A percentile compares a stretch with the other conserved stretches of the same genome.
These are phyloP conservation scores for Antitrichia curtipendula DNA, from an alignment of 225 moss, liverwort and hornwort species.

Conservation along the genomic window DNA sequence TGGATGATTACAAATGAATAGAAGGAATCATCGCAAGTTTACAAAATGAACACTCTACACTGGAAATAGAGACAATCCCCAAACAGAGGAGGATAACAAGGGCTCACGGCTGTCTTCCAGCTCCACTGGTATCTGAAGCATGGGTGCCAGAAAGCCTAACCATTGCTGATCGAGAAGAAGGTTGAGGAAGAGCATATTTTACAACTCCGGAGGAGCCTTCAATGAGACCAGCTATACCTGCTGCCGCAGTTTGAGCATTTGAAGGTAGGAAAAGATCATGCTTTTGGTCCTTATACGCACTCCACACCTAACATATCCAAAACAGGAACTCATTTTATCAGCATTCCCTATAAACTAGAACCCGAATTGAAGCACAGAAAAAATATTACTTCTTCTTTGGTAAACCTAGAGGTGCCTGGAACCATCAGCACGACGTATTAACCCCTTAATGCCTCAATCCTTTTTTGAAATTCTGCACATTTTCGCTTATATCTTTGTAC, in stretches of 20 bases:
- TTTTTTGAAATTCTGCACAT: too few relatives aligned
- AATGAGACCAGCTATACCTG: slow-evolving; percentile 86
- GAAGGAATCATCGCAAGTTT: slow-evolving; percentile 18
- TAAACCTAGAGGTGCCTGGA: background rate
- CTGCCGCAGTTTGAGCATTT: slow-evolving; percentile 88
- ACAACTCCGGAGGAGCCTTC: slow-evolving; percentile 79
- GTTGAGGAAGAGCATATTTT: slow-evolving; percentile 78
- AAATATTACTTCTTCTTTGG: background rate
- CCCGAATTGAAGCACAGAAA: background rate
- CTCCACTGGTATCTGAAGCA: slow-evolving; percentile 21
- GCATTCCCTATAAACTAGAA: background rate
- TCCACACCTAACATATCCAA: slow-evolving; percentile 55
- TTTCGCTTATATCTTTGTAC: too few relatives aligned
- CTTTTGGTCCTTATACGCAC: slow-evolving; percentile 87
- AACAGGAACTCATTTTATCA: background rate
- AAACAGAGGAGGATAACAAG: background rate
- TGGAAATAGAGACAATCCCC: background rate
- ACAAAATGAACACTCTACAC: slow-evolving; percentile 25
- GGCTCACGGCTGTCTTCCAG: slow-evolving; percentile 2
- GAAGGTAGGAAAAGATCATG: slow-evolving; percentile 92
- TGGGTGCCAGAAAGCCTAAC: slow-evolving; percentile 43
- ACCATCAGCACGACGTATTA: background rate
- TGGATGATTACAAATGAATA: slow-evolving; percentile 18
- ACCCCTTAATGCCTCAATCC: too few relatives aligned
- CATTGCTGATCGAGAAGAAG: slow-evolving; percentile 55